Base-by-base conservation (phyloP, 75 land plant species). In the Adiantum capillusveneris region DNA sequence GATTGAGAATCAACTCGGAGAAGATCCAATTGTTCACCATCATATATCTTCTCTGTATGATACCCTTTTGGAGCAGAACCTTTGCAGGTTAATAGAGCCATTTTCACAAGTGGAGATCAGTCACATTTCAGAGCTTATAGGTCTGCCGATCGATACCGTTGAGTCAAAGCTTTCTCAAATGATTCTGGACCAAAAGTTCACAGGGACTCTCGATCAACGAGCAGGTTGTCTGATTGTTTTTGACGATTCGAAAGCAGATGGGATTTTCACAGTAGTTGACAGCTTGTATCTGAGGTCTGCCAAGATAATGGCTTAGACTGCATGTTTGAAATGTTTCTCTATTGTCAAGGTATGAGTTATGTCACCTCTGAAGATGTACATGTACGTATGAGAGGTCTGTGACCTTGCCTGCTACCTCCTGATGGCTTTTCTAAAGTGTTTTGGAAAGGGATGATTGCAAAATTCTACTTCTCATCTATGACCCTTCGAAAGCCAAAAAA, bases 131-230 rank as follows among this genome's bases (percentile, higher is more conserved):
- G 81, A 81, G 62, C 70, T 84, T 44, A 84, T 84, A 31, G 87
- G 84, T 45, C 65, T 84, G 46, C 75, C 81, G 2, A 59, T 58
- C 28, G 81, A 78, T 53, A 75, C 72, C 53, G 85, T 84, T 31
- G 87, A 84, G 69, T 72, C 76, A 67, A 84, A 84, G 65, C 81
- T 86, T 12, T 86, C 90, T 0, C 87, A 86, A 64, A 83, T 86
- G 90, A 86, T 86, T 42, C 64, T 86, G 20, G 90, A 86, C 68
- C 80, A 80, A 70, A 86, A 86, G 52, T 83, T 86, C 72, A 79
- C 84, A 11, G 90, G 90, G 11, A 86, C 90, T 26, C 59, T 86
- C 44, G 90, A 86, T 65, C 90, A 86, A 60, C 87, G 90, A 26
- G 90, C 83, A 25, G 90, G 90, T 31, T 86, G 90, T 59, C 69